A percentile compares a stretch with the other conserved stretches of the same genome.
Evolutionary conservation across 371 early-diverging fungal genomes (phyloP).

Genomic region (Scutellospora calospora): DNA sequence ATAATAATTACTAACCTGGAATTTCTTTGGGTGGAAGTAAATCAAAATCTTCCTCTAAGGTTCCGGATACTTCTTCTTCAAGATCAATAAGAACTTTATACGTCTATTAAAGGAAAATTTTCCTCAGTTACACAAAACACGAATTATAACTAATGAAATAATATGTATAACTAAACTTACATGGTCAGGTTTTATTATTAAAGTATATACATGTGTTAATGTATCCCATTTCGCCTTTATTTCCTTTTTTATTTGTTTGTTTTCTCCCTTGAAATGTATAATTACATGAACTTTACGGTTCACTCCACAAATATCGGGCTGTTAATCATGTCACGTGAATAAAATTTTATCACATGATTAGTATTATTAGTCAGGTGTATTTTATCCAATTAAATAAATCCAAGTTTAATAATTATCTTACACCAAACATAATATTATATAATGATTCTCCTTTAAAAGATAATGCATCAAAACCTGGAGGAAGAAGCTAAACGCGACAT

Average conservation of each 20-base stretch:
- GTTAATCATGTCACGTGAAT: constrained; percentile 46
- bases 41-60: constrained; percentile 87
- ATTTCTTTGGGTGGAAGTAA: constrained; percentile 90
- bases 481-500: constrained; percentile 55
- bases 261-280: constrained; percentile 92
- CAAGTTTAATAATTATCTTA: constrained; percentile 36
- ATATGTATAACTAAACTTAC: constrained; percentile 40
- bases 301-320: constrained; percentile 94
- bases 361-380: not conserved
- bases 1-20: constrained; percentile 46
- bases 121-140: not conserved
- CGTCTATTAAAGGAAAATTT: constrained; percentile 35
- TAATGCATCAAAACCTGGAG: constrained; percentile 68
- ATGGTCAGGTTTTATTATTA: constrained; percentile 90
- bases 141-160: not conserved
- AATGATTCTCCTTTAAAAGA: constrained; percentile 89
- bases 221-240: constrained; percentile 75
- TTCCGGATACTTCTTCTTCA: constrained; percentile 69
- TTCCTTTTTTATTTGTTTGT: constrained; percentile 76
- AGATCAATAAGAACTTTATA: constrained; percentile 73
- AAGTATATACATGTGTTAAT: constrained; percentile 89
- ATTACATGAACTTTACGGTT: constrained; percentile 95
- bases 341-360: not conserved
- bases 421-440: constrained; percentile 94
- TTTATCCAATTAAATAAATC: not conserved